phyloP scores from a whole-genome alignment of 2,329 filamentous ascomycete species.

The Endoconidiophora laricicola region DNA sequence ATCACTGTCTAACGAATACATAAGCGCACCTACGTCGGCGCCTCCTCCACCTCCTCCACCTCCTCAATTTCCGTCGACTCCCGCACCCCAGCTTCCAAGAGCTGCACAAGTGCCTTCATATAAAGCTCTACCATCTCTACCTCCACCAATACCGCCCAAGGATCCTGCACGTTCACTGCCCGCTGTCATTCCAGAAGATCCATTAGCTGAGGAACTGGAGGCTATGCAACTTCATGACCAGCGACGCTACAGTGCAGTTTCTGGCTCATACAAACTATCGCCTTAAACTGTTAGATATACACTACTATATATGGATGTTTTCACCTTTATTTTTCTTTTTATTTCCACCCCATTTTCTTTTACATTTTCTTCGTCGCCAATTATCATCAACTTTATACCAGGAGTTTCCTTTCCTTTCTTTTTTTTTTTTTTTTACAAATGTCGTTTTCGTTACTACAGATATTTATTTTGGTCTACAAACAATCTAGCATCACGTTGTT shows the following conservation, averaged over 20 bases:
- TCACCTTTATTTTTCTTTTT: background rate
- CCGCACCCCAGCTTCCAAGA: background rate
- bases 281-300: background rate
- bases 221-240: background rate
- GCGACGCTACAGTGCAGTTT: constrained; percentile 5
- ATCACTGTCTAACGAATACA: background rate
- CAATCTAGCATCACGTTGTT: no score
- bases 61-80: background rate
- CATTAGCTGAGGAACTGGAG: constrained; percentile 8
- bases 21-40: background rate
- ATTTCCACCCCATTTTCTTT: background rate
- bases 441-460: background rate
- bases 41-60: background rate
- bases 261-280: constrained; percentile 8
- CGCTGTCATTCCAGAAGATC: constrained; percentile 11
- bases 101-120: background rate
- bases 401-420: background rate
- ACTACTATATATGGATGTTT: background rate
- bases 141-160: constrained; percentile 4
- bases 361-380: no score
- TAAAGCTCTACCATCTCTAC: background rate
- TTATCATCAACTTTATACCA: no score
- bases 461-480: background rate
- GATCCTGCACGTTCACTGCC: constrained; percentile 4
- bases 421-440: background rate